Conservation (phyloP, 73 alveolate species). For the Blepharisma japonicum region DNA sequence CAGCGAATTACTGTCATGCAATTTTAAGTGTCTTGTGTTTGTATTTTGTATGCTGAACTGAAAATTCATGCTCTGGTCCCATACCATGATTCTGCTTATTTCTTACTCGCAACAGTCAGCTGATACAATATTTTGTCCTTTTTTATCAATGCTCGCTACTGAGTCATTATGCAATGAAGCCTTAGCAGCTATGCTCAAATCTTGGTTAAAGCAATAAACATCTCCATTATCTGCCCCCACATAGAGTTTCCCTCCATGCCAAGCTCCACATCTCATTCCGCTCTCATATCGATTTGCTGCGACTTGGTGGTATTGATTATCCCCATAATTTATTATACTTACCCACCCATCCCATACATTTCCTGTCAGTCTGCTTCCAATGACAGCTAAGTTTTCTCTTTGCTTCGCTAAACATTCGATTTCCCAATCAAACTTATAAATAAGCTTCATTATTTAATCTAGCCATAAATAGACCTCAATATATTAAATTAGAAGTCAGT, state of each 20-base stretch:
- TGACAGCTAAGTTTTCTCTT: slow-evolving; percentile 1
- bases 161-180: background rate
- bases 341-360: slow-evolving; percentile 12
- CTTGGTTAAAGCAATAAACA: background rate
- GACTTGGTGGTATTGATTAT: background rate
- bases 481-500: too few species aligned
- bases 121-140: slow-evolving; percentile 8
- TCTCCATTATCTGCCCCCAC: slow-evolving; percentile 7
- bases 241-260: slow-evolving; percentile 28
- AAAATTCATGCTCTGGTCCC: background rate
- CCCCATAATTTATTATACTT: background rate
- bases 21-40: too few species aligned
- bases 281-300: background rate
- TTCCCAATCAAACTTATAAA: background rate
- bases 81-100: background rate
- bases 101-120: background rate
- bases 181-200: background rate
- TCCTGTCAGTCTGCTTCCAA: background rate
- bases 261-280: background rate
- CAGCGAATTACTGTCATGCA: too few species aligned
- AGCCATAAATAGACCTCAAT: too few species aligned
- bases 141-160: background rate
- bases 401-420: background rate
- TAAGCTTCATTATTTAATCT: too few species aligned
- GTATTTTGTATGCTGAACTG: too few species aligned